These are phyloP conservation scores for Beverwykella pulmonaria DNA, from an alignment of 495 filamentous ascomycete genomes.

Conservation along the genomic window DNA sequence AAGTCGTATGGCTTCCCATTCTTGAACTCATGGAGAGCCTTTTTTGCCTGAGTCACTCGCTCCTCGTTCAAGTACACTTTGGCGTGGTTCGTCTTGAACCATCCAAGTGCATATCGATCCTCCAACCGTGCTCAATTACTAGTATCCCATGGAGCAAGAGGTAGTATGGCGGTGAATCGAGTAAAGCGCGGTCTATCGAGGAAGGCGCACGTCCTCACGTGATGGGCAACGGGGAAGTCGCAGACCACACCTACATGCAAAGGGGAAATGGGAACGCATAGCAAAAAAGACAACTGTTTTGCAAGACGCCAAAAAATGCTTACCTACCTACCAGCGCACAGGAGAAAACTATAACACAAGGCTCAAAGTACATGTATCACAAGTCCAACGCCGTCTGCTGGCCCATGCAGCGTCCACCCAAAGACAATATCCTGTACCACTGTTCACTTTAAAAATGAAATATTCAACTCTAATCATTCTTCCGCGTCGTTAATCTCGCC, in stretches of 20 bases:
- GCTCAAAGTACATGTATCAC: slow-evolving; percentile 5
- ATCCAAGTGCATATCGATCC: too few species aligned
- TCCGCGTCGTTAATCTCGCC: slow-evolving; percentile 62
- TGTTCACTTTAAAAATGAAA: background rate
- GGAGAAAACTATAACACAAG: background rate
- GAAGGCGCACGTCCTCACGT: too few species aligned
- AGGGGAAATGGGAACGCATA: background rate
- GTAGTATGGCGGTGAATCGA: too few species aligned
- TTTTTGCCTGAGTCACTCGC: too few species aligned
- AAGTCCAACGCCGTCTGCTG: slow-evolving; percentile 10
- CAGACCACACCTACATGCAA: background rate
- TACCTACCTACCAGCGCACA: background rate
- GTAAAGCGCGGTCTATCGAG: too few species aligned
- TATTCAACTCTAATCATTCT: slow-evolving; percentile 38
- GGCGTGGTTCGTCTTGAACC: too few species aligned
- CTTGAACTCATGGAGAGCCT: too few species aligned
- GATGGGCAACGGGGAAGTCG: background rate
- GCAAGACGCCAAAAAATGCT: slow-evolving; percentile 15
- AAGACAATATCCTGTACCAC: background rate
- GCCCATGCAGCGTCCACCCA: background rate
- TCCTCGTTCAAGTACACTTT: too few species aligned
- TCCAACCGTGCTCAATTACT: too few species aligned
- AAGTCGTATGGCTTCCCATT: too few species aligned
- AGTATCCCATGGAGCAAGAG: too few species aligned
- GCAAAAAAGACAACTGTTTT: background rate